Conservation (phyloP, 2,329 filamentous ascomycete species). For the Pseudonectria foliicola region DNA sequence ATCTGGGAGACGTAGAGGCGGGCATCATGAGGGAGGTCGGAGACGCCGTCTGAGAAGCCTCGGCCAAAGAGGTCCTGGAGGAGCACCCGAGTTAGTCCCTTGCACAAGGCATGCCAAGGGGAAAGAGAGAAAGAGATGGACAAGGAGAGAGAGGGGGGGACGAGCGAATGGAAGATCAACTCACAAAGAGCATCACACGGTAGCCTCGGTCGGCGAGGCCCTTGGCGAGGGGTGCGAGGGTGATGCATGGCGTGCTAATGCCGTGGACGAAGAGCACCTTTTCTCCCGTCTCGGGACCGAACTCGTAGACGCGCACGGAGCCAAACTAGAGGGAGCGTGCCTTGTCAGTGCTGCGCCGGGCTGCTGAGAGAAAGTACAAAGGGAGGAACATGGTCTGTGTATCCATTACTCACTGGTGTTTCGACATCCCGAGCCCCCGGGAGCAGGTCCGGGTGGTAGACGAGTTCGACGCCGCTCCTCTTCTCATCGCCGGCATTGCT, state of each 20-base stretch:
- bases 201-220: constrained; percentile 61
- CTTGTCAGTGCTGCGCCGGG: constrained; percentile 5
- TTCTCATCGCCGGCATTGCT: too few relatives aligned
- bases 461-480: constrained; percentile 30
- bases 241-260: constrained; percentile 75
- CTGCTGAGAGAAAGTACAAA: too few relatives aligned
- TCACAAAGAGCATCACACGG: constrained; percentile 71
- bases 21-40: constrained; percentile 63
- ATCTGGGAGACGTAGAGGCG: constrained; percentile 68
- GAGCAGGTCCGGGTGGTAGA: constrained; percentile 61
- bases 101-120: too few relatives aligned
- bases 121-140: too few relatives aligned
- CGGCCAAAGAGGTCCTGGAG: constrained; percentile 59
- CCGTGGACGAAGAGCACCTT: constrained; percentile 77
- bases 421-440: constrained; percentile 67
- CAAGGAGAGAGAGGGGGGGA: constrained; percentile 5
- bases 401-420: constrained; percentile 46
- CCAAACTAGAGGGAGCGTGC: constrained; percentile 48
- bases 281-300: constrained; percentile 63
- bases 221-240: constrained; percentile 60
- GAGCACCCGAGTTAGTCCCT: neutral
- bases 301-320: constrained; percentile 72
- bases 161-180: too few relatives aligned
- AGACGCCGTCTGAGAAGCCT: constrained; percentile 58
- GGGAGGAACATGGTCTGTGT: neutral